Percentiles rank a stretch among this genome's conserved stretches.
Evolutionary conservation across 2,329 filamentous ascomycete genomes (phyloP).

Genomic region (Aspergillus sp.): DNA sequence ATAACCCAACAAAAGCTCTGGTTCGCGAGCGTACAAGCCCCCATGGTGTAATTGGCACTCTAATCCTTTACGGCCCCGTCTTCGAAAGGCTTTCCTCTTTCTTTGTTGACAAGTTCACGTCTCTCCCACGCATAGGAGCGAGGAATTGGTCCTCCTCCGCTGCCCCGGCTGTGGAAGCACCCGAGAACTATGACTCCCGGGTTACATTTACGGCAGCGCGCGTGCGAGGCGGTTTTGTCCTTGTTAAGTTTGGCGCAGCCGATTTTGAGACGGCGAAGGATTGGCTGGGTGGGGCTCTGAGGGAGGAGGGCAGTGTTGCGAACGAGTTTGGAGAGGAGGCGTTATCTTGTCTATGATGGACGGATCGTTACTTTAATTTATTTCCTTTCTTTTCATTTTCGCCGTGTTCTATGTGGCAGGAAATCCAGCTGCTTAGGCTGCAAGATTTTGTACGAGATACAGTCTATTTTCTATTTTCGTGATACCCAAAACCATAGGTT

Average conservation of each 20-base stretch:
- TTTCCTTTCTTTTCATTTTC: background rate
- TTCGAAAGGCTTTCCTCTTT: slow-evolving; percentile 68
- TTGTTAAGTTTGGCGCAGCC: slow-evolving; percentile 86
- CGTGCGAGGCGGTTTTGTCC: slow-evolving; percentile 72
- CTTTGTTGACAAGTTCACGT: slow-evolving; percentile 76
- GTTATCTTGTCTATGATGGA: slow-evolving; percentile 65
- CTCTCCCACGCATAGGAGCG: slow-evolving; percentile 76
- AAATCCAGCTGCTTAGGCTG: background rate
- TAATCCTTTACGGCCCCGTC: slow-evolving; percentile 75
- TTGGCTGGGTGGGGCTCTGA: slow-evolving; percentile 77
- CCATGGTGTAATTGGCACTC: slow-evolving; percentile 76
- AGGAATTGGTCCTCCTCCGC: slow-evolving; percentile 63
- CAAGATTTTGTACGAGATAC: background rate
- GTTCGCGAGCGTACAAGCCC: slow-evolving; percentile 66
- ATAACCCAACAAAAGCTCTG: slow-evolving; percentile 18
- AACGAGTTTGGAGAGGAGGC: slow-evolving; percentile 76
- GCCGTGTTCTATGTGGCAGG: background rate
- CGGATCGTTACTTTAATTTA: too few species aligned
- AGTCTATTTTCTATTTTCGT: background rate
- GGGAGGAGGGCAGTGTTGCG: slow-evolving; percentile 70
- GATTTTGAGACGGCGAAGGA: slow-evolving; percentile 76
- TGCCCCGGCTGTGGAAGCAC: slow-evolving; percentile 23
- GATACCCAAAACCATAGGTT: slow-evolving; percentile 6
- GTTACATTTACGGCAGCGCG: slow-evolving; percentile 80
- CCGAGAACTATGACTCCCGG: slow-evolving; percentile 46